Evolutionary conservation across 345 rosid species (phyloP).

Genomic region (Excoecaria cochinchinensis): DNA sequence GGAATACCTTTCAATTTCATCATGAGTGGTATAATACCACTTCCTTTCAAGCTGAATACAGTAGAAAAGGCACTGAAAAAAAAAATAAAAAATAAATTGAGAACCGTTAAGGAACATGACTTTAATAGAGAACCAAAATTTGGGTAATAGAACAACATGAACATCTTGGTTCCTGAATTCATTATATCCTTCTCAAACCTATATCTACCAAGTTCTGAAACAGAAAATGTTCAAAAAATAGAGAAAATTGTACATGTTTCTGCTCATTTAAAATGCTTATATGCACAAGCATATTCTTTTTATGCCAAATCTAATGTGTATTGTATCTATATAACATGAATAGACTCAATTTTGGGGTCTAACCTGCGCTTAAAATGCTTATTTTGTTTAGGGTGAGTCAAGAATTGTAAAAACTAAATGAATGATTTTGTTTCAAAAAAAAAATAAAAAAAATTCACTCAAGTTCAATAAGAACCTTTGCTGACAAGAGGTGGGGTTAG

Average conservation of each 20-base stretch:
- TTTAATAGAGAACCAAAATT: neutral
- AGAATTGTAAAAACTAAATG: neutral
- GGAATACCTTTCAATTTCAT: slow-evolving; percentile 23
- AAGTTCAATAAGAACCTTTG: too few relatives aligned
- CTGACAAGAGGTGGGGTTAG: too few relatives aligned
- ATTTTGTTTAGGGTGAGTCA: neutral
- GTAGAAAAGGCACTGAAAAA: slow-evolving; percentile 56
- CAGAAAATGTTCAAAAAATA: neutral
- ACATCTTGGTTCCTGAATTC: neutral
- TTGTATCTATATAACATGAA: neutral
- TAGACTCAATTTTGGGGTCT: neutral
- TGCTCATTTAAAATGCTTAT: neutral
- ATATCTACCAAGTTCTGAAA: neutral
- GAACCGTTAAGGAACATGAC: slow-evolving; percentile 8
- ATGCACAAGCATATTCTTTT: neutral
- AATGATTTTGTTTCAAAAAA: too few relatives aligned
- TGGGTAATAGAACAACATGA: too few relatives aligned
- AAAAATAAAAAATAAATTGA: slow-evolving; percentile 3
- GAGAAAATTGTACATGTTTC: neutral
- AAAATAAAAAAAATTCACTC: too few relatives aligned
- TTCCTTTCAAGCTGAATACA: slow-evolving; percentile 48
- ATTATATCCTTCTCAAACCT: neutral
- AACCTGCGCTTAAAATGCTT: neutral
- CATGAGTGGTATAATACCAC: slow-evolving; percentile 15
- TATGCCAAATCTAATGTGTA: neutral